These are phyloP conservation scores for Colletotrichum nymphaeae DNA, from an alignment of 2,329 filamentous ascomycete genomes.

Conservation along the genomic window DNA sequence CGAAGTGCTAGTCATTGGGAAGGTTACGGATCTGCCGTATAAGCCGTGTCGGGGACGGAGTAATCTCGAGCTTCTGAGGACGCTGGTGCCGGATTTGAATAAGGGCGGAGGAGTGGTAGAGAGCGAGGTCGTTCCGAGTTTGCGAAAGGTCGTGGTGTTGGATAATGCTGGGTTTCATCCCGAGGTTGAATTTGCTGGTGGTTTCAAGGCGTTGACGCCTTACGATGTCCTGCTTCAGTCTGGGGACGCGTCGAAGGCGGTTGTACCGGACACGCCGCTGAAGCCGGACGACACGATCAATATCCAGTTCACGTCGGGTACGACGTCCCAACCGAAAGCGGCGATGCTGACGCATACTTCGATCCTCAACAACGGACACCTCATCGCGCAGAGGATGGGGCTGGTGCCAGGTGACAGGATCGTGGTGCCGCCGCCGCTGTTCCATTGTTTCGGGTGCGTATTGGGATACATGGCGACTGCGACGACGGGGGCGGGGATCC, in stretches of 20 bases:
- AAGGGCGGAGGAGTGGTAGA: constrained; percentile 40
- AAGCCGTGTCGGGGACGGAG: constrained; percentile 65
- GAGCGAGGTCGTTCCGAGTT: constrained; percentile 70
- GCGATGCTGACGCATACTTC: constrained; percentile 86
- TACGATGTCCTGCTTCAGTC: constrained; percentile 53
- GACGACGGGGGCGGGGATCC: constrained; percentile 80
- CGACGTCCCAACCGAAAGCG: constrained; percentile 90
- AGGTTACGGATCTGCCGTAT: constrained; percentile 85
- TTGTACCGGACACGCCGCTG: constrained; percentile 60
- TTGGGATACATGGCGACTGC: constrained; percentile 97
- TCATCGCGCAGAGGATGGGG: constrained; percentile 88
- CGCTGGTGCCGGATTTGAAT: constrained; percentile 56
- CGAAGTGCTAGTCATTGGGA: constrained; percentile 82
- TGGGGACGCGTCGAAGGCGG: constrained; percentile 41
- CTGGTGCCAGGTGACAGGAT: constrained; percentile 79
- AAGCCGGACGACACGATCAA: constrained; percentile 81
- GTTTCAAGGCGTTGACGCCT: constrained; percentile 55
- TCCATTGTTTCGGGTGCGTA: constrained; percentile 91
- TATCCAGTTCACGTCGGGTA: constrained; percentile 98
- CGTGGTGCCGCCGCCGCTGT: constrained; percentile 87
- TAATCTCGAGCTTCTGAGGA: constrained; percentile 60
- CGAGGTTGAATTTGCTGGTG: constrained; percentile 51
- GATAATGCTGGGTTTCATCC: constrained; percentile 75
- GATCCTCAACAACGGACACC: constrained; percentile 92
- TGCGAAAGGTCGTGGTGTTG: constrained; percentile 79